These are phyloP conservation scores for Cercospora sp. DNA, from an alignment of 2,329 filamentous ascomycete species.

Conservation along the genomic window DNA sequence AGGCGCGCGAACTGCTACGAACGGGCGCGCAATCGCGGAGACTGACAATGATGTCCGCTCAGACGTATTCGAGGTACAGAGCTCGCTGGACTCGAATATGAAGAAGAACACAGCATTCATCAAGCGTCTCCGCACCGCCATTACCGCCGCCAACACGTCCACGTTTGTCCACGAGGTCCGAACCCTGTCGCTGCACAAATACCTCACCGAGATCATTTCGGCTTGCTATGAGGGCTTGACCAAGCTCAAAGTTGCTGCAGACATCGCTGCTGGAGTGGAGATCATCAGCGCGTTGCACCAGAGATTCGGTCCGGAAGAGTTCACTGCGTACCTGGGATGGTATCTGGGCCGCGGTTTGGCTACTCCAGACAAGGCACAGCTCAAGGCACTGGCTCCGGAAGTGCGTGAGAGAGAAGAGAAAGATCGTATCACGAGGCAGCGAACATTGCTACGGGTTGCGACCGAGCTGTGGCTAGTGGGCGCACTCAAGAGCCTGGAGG, in stretches of 20 bases:
- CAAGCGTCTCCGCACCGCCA: conserved; percentile 87
- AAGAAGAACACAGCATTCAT: conserved; percentile 99
- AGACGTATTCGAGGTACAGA: conserved; percentile 78
- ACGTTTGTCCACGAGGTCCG: conserved; percentile 90
- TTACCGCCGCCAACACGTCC: conserved; percentile 73
- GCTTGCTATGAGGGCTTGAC: conserved; percentile 93
- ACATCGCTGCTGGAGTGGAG: conserved; percentile 88
- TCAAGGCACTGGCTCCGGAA: conserved; percentile 78
- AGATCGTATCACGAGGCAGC: conserved; percentile 82
- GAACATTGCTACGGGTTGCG: conserved; percentile 81
- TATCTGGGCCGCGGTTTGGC: conserved; percentile 86
- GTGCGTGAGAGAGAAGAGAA: conserved; percentile 94
- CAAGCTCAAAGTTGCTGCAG: conserved; percentile 85
- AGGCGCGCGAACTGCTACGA: conserved; percentile 31
- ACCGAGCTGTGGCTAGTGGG: conserved; percentile 96
- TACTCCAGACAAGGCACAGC: conserved; percentile 78
- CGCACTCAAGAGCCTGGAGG: conserved; percentile 76
- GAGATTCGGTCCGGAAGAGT: conserved; percentile 85
- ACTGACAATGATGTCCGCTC: conserved; percentile 8
- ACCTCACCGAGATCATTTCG: conserved; percentile 93
- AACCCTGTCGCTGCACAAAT: conserved; percentile 89
- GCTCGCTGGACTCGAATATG: conserved; percentile 85
- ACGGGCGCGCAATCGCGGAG: background rate
- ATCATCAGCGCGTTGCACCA: conserved; percentile 94
- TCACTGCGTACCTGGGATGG: conserved; percentile 91